A percentile compares a stretch with the other conserved stretches of the same genome.
Evolutionary conservation across 225 moss, liverwort and hornwort genomes (phyloP).

Genomic region (Climacium dendroides): DNA sequence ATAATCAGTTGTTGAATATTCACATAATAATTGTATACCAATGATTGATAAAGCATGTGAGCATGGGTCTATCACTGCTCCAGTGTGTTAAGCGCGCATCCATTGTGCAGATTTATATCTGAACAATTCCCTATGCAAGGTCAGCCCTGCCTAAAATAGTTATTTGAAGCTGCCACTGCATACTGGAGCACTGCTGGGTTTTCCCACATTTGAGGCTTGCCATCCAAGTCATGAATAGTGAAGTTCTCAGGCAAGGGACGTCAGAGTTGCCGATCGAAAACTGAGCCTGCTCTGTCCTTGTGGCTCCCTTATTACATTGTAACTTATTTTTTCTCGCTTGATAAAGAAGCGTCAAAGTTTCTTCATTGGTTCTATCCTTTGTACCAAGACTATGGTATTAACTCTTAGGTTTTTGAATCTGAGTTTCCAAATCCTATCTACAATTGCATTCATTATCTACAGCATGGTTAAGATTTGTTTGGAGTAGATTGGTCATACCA

Average conservation of each 20-base stretch:
- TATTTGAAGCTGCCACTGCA: background rate
- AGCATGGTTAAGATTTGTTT: too few species aligned
- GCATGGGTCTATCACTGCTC: background rate
- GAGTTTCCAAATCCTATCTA: too few species aligned
- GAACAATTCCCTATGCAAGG: background rate
- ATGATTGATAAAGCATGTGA: background rate
- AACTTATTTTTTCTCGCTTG: background rate
- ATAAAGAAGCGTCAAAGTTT: background rate
- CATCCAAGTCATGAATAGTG: background rate
- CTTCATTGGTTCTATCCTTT: too few species aligned
- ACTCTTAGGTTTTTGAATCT: accelerated
- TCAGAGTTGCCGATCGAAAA: background rate
- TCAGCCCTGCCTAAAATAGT: background rate
- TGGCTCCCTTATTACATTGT: background rate
- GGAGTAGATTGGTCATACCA: too few species aligned
- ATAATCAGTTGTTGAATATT: background rate
- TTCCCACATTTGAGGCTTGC: background rate
- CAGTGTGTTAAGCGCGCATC: background rate
- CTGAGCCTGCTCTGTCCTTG: too few species aligned
- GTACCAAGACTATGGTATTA: too few species aligned
- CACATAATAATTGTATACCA: background rate
- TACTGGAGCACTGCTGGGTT: background rate
- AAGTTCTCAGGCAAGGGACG: background rate
- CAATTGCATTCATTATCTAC: too few species aligned
- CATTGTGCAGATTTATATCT: background rate